Percentiles rank a stretch among this genome's conserved stretches.
Conservation (phyloP, 2,329 filamentous ascomycete species). For the Penicillium italicum region DNA sequence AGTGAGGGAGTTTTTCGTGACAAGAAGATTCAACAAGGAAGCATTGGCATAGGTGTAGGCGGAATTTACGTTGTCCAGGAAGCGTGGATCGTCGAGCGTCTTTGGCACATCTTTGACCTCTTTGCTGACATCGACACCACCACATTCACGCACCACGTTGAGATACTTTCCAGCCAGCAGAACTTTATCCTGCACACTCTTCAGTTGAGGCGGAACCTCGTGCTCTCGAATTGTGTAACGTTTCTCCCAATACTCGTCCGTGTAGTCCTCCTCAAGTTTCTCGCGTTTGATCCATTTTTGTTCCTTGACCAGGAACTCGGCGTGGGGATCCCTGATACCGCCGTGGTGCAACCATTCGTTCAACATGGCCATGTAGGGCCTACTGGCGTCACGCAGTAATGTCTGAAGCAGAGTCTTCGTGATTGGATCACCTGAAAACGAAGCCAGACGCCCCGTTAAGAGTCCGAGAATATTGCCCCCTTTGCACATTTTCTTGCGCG, state of each 20-base stretch:
- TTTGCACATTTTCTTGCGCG: slow-evolving; percentile 89
- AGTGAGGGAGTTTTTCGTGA: slow-evolving; percentile 89
- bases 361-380: slow-evolving; percentile 95
- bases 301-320: slow-evolving; percentile 92
- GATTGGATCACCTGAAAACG: slow-evolving; percentile 89
- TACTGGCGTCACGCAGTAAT: slow-evolving; percentile 79
- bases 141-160: slow-evolving; percentile 95
- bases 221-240: slow-evolving; percentile 91
- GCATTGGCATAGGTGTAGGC: slow-evolving; percentile 96
- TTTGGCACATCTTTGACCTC: slow-evolving; percentile 82
- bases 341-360: slow-evolving; percentile 98
- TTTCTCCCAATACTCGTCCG: slow-evolving; percentile 98
- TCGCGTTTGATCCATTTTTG: slow-evolving; percentile 93
- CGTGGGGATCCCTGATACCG: slow-evolving; percentile 87
- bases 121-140: slow-evolving; percentile 89
- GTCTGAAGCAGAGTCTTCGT: slow-evolving; percentile 77
- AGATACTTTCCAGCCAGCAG: slow-evolving; percentile 94
- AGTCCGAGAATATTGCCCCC: slow-evolving; percentile 92
- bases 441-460: slow-evolving; percentile 76
- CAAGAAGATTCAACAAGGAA: slow-evolving; percentile 80
- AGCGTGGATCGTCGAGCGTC: slow-evolving; percentile 86
- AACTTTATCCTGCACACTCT: slow-evolving; percentile 88
- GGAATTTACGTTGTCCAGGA: slow-evolving; percentile 91
- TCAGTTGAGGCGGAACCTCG: slow-evolving; percentile 86
- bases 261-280: slow-evolving; percentile 90